Evolutionary conservation across 139 green algal species (phyloP).

Genomic region (Deuterostichococcus epilithicus): DNA sequence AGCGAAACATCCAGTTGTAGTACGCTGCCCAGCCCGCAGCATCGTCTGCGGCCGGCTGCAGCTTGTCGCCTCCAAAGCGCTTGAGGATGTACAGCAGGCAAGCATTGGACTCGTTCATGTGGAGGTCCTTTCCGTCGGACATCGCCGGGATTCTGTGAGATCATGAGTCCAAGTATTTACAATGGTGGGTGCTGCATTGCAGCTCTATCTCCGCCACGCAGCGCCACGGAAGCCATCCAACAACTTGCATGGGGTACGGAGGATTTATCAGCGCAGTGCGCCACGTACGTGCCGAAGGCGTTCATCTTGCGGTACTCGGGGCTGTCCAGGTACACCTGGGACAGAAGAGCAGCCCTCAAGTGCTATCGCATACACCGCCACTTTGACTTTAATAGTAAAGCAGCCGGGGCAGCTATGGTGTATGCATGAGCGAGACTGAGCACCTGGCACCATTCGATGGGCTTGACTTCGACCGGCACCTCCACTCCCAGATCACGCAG

Average conservation of each 20-base stretch:
- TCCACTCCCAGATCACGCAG: not conserved
- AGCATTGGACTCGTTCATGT: not conserved
- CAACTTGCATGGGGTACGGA: not conserved
- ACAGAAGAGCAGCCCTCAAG: not conserved
- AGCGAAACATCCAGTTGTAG: too few relatives aligned
- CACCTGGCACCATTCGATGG: not conserved
- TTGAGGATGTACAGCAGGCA: not conserved
- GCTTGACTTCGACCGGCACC: not conserved
- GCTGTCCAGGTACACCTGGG: not conserved
- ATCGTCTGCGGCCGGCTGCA: too few relatives aligned
- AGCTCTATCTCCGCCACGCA: too few relatives aligned
- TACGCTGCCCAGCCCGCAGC: too few relatives aligned
- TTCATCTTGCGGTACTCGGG: not conserved
- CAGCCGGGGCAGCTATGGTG: too few relatives aligned
- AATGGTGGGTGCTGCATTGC: too few relatives aligned
- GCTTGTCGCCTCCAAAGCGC: not conserved
- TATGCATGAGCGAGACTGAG: too few relatives aligned
- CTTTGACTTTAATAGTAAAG: too few relatives aligned
- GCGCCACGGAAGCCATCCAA: too few relatives aligned
- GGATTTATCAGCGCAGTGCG: not conserved
- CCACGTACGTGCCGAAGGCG: not conserved
- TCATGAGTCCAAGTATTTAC: not conserved
- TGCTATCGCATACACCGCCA: too few relatives aligned
- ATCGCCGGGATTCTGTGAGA: not conserved
- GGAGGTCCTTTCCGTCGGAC: too few relatives aligned